Percentiles rank a stretch among this genome's conserved stretches.
These are phyloP conservation scores for Trichoderma arundinaceum DNA, from an alignment of 2,329 filamentous ascomycete genomes.

Conservation along the genomic window DNA sequence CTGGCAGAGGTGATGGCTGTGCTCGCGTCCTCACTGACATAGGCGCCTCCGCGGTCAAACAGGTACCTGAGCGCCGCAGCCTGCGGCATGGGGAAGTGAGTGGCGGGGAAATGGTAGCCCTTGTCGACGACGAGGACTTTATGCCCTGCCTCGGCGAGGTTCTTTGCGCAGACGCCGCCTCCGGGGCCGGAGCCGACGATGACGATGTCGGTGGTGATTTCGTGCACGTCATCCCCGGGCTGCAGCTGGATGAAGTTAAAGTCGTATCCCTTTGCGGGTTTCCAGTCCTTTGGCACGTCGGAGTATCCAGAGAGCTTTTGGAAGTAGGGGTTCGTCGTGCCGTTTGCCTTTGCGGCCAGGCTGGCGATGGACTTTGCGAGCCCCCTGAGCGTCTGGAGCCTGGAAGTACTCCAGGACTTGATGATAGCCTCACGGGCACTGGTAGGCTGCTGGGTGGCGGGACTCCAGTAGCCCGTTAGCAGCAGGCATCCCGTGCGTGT, in stretches of 20 bases:
- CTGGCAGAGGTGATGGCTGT: constrained; percentile 70
- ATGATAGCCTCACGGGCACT: constrained; percentile 66
- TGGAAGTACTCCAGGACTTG: constrained; percentile 64
- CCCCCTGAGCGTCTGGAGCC: constrained; percentile 59
- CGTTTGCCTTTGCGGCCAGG: constrained; percentile 60
- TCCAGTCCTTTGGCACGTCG: constrained; percentile 58
- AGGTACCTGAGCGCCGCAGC: constrained; percentile 65
- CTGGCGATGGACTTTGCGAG: constrained; percentile 62
- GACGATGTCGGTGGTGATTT: constrained; percentile 78
- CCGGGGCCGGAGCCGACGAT: constrained; percentile 89
- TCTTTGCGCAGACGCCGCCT: constrained; percentile 80
- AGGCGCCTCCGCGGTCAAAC: constrained; percentile 69
- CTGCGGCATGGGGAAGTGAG: constrained; percentile 76
- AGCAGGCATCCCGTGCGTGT: constrained; percentile 67
- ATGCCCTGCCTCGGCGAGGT: constrained; percentile 76
- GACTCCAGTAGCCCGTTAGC: constrained; percentile 69
- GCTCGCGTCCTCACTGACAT: constrained; percentile 61
- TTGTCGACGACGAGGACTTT: constrained; percentile 83
- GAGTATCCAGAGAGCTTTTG: constrained; percentile 62
- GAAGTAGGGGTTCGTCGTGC: constrained; percentile 62
- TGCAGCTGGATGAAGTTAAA: constrained; percentile 68
- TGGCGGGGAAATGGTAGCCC: constrained; percentile 74
- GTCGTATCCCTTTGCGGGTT: constrained; percentile 56
- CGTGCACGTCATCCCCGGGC: constrained; percentile 52
- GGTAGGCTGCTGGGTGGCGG: constrained; percentile 66